Percentiles rank a stretch among this genome's conserved stretches.
Evolutionary conservation across 805 yeast species (phyloP).

Genomic region (Teunomyces cretensis): DNA sequence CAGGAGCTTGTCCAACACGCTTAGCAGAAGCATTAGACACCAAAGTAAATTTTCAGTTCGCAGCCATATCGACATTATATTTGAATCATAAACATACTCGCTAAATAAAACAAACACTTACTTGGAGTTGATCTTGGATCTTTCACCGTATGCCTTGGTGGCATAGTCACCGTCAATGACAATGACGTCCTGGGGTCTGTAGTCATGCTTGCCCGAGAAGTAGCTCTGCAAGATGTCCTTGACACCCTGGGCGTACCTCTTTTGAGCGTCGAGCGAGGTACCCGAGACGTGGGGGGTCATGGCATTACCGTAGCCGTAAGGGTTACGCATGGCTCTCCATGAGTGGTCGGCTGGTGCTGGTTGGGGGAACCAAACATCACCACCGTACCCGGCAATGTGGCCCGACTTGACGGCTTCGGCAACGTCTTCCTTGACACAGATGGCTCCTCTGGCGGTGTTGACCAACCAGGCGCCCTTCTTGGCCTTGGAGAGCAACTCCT

Average conservation of each 20-base stretch:
- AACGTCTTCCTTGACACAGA: constrained; percentile 68
- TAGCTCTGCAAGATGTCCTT: constrained; percentile 62
- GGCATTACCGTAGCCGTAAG: constrained; percentile 74
- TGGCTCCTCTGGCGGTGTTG: constrained; percentile 54
- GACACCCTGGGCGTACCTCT: constrained; percentile 69
- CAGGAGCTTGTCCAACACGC: background rate
- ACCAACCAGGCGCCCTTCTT: constrained; percentile 16
- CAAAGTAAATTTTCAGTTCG: background rate
- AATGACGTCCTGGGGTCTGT: constrained; percentile 75
- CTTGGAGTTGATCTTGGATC: constrained; percentile 11
- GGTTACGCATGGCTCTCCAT: constrained; percentile 69
- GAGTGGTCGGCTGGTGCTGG: constrained; percentile 79
- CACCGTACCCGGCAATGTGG: constrained; percentile 75
- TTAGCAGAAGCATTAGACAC: background rate
- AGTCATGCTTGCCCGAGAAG: constrained; percentile 61
- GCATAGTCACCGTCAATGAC: constrained; percentile 70
- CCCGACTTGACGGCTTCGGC: constrained; percentile 72
- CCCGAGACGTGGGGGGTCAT: constrained; percentile 86
- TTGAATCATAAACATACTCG: background rate
- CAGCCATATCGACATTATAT: background rate
- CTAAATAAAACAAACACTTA: background rate
- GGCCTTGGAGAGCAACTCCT: constrained; percentile 55
- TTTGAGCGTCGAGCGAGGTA: constrained; percentile 77
- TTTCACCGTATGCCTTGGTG: constrained; percentile 68
- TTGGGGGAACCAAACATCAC: constrained; percentile 85